Evolutionary conservation across 2,329 filamentous ascomycete species (phyloP), one percentile per base, ranked within the genome.

Genomic region (Ophiostoma pallidulum): DNA sequence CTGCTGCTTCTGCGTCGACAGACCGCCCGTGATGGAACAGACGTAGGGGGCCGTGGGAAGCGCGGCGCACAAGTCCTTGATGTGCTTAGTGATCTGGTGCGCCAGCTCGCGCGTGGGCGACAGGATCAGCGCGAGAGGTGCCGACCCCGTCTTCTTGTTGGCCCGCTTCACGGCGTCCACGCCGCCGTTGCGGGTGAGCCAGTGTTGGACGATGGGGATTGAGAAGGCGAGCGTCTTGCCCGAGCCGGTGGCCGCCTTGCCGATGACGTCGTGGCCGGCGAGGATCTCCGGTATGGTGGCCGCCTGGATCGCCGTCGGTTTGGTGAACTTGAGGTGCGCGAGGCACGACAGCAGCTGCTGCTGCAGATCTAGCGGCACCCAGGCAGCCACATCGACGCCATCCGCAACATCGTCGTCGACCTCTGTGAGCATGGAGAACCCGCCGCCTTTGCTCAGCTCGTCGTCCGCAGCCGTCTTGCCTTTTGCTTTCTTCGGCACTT

Each of bases 191-290:
- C 24, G n/a, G 19, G 66, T 59, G 10, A 98, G 66, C 72, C 84
- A 96, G 47, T 77, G 74, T 64, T 98, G 90, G 9, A 97, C 71
- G 48, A 98, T 92, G 0, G 92, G 92, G 53, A 98, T 89, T 1
- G 84, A 88, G 64, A 95, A 98, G 0, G 92, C 91, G 38, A 98
- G 70, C 0, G 92, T 98, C 67, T 98, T 98, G 57, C 92, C 92
- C 13, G 92, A 97, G 55, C 92, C 92, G 0, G 92, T 98, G 10
- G 91, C 84, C 2, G 92, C 92, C 67, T 98, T 98, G 36, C 92
- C 92, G 54, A 98, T 85, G 14, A 97, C 84, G 64, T 98, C 91
- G 61, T 86, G 85, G 0, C 91, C 91, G 6, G 79, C 77, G 18
- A 91, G 62, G 39, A 96, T 86, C 45, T 86, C 77, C 0, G 92